phyloP scores from a whole-genome alignment of 495 filamentous ascomycete species.

The Penicillium cinerascens region DNA sequence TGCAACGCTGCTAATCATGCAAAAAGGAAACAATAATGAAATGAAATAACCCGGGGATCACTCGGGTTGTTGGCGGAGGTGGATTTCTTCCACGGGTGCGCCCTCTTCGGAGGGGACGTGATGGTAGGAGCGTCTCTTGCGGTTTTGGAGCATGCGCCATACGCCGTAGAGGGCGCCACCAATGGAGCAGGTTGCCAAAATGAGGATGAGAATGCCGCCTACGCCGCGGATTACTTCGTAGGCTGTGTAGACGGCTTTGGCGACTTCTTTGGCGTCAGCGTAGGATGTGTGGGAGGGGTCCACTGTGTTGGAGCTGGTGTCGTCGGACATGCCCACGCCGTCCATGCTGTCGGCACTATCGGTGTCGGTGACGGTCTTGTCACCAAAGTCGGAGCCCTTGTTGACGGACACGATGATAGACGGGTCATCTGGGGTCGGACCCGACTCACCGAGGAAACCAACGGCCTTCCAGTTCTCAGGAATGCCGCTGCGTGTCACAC shows the following conservation, averaged over 20 bases:
- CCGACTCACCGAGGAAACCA: conserved; percentile 25
- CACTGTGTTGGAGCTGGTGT: not conserved
- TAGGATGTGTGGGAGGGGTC: conserved; percentile 4
- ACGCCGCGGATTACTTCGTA: conserved; percentile 36
- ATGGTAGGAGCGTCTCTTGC: conserved; percentile 30
- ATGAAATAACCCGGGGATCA: not conserved
- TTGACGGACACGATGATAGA: conserved; percentile 22
- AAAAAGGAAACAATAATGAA: not conserved
- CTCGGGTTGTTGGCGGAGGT: conserved; percentile 8
- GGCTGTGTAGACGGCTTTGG: conserved; percentile 32
- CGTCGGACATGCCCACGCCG: conserved; percentile 10
- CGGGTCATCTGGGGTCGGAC: conserved; percentile 33
- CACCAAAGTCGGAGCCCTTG: conserved; percentile 9
- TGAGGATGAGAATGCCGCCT: conserved; percentile 32
- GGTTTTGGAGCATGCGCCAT: conserved; percentile 21
- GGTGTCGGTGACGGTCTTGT: conserved; percentile 12
- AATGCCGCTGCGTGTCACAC: conserved; percentile 22
- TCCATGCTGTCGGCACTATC: not conserved
- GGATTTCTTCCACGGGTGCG: conserved; percentile 25
- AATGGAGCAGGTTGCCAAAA: conserved; percentile 25
- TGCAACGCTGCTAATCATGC: conserved; percentile 19
- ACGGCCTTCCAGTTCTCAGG: conserved; percentile 35
- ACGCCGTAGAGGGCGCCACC: conserved; percentile 26
- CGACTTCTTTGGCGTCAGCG: conserved; percentile 30
- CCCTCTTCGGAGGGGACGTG: conserved; percentile 35